Evolutionary conservation across 129 eudicot genomes (phyloP).

Genomic region (Lactuca saligna): DNA sequence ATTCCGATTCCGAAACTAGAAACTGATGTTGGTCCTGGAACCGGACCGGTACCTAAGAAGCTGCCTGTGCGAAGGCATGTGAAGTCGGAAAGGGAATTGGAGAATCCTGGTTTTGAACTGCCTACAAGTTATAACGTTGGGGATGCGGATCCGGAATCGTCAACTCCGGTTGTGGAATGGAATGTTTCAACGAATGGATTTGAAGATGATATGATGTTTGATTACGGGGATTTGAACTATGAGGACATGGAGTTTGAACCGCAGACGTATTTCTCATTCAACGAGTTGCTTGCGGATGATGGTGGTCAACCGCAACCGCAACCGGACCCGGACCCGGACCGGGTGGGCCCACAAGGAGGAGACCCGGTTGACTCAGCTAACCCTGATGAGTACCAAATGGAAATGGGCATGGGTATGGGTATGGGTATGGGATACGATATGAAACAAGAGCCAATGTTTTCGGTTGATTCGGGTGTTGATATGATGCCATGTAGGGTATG

Average conservation of each 20-base stretch:
- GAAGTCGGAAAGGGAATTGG: slow-evolving; percentile 41
- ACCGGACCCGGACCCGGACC: too few relatives aligned
- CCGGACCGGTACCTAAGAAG: slow-evolving; percentile 57
- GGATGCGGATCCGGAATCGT: slow-evolving; percentile 28
- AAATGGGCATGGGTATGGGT: slow-evolving; percentile 39
- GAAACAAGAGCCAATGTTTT: slow-evolving; percentile 43
- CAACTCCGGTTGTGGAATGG: slow-evolving; percentile 57
- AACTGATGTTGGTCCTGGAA: slow-evolving; percentile 29
- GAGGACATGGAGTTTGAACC: slow-evolving; percentile 91
- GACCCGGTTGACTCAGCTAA: slow-evolving; percentile 29
- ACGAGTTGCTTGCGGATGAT: slow-evolving; percentile 74
- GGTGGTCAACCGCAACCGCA: slow-evolving; percentile 36
- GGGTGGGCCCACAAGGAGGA: slow-evolving; percentile 35
- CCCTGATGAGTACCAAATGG: slow-evolving; percentile 45
- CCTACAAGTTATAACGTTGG: slow-evolving; percentile 31
- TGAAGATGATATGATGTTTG: slow-evolving; percentile 57
- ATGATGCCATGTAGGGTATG: slow-evolving; percentile 54
- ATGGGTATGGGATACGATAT: slow-evolving; percentile 37
- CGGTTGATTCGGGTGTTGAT: slow-evolving; percentile 32
- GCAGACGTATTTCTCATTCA: slow-evolving; percentile 88
- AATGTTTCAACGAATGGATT: slow-evolving; percentile 48
- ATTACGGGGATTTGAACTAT: slow-evolving; percentile 46
- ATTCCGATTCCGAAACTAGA: slow-evolving; percentile 33
- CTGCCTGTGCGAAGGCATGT: slow-evolving; percentile 74
- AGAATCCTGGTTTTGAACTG: slow-evolving; percentile 26